phyloP scores from a whole-genome alignment of 305 asterid species.

The Solanum hybrid region DNA sequence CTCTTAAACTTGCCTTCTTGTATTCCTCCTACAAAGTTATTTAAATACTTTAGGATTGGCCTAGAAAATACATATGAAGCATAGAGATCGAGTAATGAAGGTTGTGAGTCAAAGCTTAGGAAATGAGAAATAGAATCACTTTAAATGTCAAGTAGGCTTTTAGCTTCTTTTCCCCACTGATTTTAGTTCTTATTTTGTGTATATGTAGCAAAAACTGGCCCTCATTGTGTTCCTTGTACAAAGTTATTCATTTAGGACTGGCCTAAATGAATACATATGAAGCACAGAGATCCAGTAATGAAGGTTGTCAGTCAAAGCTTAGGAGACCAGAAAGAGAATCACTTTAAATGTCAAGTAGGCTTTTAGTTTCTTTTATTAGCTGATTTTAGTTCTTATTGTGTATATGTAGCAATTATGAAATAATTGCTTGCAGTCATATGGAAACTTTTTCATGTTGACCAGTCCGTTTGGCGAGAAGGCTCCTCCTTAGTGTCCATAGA shows the following conservation, averaged over 20 bases:
- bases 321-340: not conserved
- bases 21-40: not conserved
- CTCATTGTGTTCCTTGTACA: not conserved
- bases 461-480: not conserved
- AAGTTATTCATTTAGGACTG: not conserved
- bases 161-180: not conserved
- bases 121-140: not conserved
- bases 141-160: not conserved
- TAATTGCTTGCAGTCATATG: not conserved
- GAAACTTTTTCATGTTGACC: not conserved
- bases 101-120: not conserved
- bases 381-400: not conserved
- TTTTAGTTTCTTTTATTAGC: not conserved
- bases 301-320: not conserved
- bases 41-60: not conserved
- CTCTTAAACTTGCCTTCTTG: not conserved
- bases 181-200: not conserved
- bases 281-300: not conserved
- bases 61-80: not conserved
- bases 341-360: not conserved
- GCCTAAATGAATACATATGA: not conserved
- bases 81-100: not conserved
- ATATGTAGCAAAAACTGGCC: not conserved
- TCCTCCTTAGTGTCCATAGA: not conserved
- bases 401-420: not conserved